Conservation (phyloP, 148 eudicot genomes). For the Silene uniflora region DNA sequence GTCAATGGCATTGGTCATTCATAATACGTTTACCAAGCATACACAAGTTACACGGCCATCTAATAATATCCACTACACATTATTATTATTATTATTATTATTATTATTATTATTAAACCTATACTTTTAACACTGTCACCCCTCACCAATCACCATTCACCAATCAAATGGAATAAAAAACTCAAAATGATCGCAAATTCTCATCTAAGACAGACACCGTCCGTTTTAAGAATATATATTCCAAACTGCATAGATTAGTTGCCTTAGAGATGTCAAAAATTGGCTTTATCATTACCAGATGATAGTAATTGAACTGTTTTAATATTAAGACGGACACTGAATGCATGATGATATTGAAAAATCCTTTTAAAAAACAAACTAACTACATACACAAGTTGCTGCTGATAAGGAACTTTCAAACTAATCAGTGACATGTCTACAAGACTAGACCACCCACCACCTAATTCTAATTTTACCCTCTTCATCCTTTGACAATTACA, state of each 20-base stretch:
- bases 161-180: no score
- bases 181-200: not conserved
- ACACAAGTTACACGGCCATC: not conserved
- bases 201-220: no score
- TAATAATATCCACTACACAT: not conserved
- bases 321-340: no score
- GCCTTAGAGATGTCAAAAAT: no score
- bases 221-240: no score
- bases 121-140: not conserved
- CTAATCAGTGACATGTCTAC: not conserved
- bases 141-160: not conserved
- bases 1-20: not conserved
- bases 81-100: no score
- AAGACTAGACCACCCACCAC: not conserved
- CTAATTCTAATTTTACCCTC: slow-evolving; percentile 5
- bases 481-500: not conserved
- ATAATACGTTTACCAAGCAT: not conserved
- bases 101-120: not conserved
- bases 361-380: not conserved
- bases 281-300: no score
- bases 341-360: not conserved
- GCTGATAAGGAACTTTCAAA: not conserved
- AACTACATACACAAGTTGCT: not conserved
- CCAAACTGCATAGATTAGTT: no score
- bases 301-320: no score